Percentiles rank a stretch among this genome's conserved stretches.
These are phyloP conservation scores for Chaetothyriales sp. DNA, from an alignment of 2,329 filamentous ascomycete genomes.

Conservation along the genomic window DNA sequence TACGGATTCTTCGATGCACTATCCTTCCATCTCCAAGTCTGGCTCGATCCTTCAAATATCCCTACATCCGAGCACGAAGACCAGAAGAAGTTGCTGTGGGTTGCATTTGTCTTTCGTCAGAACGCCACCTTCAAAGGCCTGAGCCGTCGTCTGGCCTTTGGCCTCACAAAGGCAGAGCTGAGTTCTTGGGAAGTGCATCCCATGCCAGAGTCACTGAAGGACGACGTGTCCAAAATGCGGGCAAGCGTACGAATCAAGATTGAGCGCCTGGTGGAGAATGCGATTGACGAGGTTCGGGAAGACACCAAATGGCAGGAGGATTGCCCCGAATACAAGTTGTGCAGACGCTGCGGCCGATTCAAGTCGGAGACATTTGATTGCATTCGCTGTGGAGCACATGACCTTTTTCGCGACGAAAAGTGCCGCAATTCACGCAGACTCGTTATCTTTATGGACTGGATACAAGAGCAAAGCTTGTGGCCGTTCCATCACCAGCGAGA, in stretches of 20 bases:
- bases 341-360: too few species aligned
- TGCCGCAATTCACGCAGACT: too few species aligned
- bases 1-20: neutral
- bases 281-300: too few species aligned
- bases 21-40: neutral
- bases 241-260: too few species aligned
- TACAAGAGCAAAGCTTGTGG: neutral
- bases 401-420: too few species aligned
- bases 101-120: neutral
- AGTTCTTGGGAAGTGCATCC: neutral
- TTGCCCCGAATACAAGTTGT: too few species aligned
- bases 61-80: neutral
- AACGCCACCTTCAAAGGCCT: neutral
- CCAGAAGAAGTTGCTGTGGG: neutral
- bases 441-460: too few species aligned
- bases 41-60: neutral
- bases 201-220: neutral
- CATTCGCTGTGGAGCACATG: too few species aligned
- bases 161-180: neutral
- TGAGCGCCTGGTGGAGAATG: too few species aligned
- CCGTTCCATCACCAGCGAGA: neutral
- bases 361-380: too few species aligned
- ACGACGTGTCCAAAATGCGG: too few species aligned
- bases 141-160: neutral
- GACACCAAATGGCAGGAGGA: too few species aligned